Conservation (phyloP, 108 stramenopile species). For the Conticribra guillardii region DNA sequence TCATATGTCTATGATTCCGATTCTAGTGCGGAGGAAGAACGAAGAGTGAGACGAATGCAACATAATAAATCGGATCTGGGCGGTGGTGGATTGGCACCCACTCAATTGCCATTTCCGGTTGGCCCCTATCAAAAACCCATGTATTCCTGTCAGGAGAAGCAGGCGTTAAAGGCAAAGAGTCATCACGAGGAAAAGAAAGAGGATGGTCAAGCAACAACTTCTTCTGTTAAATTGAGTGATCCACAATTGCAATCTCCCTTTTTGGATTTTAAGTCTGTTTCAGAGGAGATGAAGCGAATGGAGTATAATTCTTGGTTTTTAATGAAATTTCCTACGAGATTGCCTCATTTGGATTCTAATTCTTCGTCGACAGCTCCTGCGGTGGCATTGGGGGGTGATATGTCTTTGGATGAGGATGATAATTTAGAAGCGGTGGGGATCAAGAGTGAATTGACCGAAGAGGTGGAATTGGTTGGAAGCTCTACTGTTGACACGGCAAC, state of each 20-base stretch:
- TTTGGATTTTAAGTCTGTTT: conserved; percentile 26
- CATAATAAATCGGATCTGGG: neutral
- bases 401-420: neutral
- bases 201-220: neutral
- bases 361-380: no score
- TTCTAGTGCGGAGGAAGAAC: conserved; percentile 67
- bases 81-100: conserved; percentile 26
- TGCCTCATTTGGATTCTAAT: conserved; percentile 50
- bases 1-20: conserved; percentile 81
- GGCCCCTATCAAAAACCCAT: conserved; percentile 31
- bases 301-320: conserved; percentile 48
- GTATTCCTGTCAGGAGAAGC: conserved; percentile 42
- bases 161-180: conserved; percentile 28
- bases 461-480: conserved; percentile 35
- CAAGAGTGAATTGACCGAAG: conserved; percentile 39
- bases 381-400: no score
- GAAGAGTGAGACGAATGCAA: conserved; percentile 2
- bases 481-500: conserved; percentile 6
- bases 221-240: conserved; percentile 29
- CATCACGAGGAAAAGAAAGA: conserved; percentile 14
- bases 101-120: conserved; percentile 56
- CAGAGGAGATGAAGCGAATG: conserved; percentile 13
- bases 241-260: conserved; percentile 49
- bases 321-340: conserved; percentile 54
- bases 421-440: conserved; percentile 10